Evolutionary conservation across 345 rosid species (phyloP), one percentile per base, ranked within the genome.

Genomic region (Brassica carinata): DNA sequence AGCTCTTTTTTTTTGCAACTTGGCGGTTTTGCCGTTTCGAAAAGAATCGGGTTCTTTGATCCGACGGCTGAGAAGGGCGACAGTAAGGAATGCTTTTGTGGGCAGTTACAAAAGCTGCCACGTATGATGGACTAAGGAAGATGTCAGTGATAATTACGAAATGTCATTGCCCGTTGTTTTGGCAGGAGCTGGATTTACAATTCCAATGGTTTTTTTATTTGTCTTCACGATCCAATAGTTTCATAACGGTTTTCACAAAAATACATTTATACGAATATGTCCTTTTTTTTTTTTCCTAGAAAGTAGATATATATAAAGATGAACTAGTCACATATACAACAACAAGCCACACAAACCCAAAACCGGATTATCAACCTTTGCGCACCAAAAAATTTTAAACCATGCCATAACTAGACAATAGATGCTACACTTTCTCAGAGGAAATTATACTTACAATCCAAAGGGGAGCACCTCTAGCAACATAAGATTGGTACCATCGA

Each of bases 121-220:
- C 83, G 83, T 76, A 15, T 70, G 11, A 14, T 75, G 79, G 79
- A 80, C 64, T 67, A 79, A 40, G 69, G 59, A 66, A 79, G 10
- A 36, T 71, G 66, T 71, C 11, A 64, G 45, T 7, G 23, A 3
- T 59, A 59, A 19, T 19, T 59, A 59, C 30, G 5, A 7, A 4
- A 45, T 73, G 78, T 55, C 83, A 79, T 74, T 68, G 79, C 83
- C 83, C 74, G 71, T 69, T 79, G 83, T 79, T 79, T 79, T 79
- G 73, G 51, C 74, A 67, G 68, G 64, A 73, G 74, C 74, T 63
- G 73, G 81, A 36, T 78, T 78, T 72, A 30, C 17, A 57, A 0
- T 72, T 79, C 77, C 77, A 18, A 17, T 79, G 63, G 76, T 4
- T 58, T 10, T 61, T 61, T 34, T 57, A 63, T 8, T 4, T 63